Base-by-base conservation (phyloP, 805 yeast genomes). In the Zygotorulaspora chibaensis region DNA sequence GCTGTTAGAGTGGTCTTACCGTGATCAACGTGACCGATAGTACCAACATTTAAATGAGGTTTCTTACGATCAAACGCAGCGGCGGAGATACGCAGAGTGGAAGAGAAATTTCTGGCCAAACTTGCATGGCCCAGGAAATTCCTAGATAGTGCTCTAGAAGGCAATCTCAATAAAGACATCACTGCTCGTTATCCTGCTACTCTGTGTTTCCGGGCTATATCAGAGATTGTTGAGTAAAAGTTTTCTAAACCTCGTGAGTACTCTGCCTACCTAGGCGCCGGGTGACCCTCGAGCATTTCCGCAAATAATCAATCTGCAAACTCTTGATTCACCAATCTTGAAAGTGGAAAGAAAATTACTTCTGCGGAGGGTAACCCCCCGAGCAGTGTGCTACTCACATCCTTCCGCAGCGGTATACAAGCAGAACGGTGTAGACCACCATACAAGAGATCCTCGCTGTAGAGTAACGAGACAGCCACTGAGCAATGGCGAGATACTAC, bases 1-100 rank as follows among this genome's bases (percentile, higher is more conserved):
- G 98, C 99, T 50, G 99, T 93, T 66, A 91, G 78, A 45, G 98
- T 90, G 61, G 98, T 90, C 75, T 91, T 91, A 72, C 99, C 99
- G 73, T 91, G 98, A 76, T 91, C 99, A 57, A 91, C 98, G 71
- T 91, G 98, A 58, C 98, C 98, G 69, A 91, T 91, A 67, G 98
- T 91, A 75, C 98, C 99, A 59, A 91, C 79, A 74, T 91, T 91
- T 59, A 91, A 83, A 68, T 91, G 98, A 40, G 98, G 98, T 76
- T 93, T 93, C 58, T 89, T 77, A 75, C 99, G 91, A 71, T 85
- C 86, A 68, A 91, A 93, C 40, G 91, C 78, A 40, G 84, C 77
- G 52, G 95, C 95, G 40, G 58, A 62, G 16, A 54, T 45, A 50
- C 67, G 57, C 47, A 42, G 57, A 45, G 55, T 61, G 56, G 51